phyloP scores from a whole-genome alignment of 2,329 filamentous ascomycete species.

The Pleoardoris graminearum region DNA sequence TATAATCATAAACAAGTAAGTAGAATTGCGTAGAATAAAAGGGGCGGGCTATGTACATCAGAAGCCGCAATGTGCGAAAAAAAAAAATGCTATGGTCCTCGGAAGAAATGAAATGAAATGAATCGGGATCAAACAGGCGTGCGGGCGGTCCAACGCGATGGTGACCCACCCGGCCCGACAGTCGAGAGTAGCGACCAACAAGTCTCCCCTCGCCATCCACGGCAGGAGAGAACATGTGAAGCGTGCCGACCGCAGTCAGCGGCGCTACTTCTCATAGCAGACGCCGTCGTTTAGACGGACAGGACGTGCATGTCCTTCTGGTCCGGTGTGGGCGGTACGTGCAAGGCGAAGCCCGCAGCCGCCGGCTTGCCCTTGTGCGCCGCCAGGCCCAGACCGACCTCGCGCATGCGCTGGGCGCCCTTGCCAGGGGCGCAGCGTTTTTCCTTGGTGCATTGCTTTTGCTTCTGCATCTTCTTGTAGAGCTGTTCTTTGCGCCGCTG shows the following conservation, averaged over 20 bases:
- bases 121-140: too few species aligned
- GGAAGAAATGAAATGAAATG: background rate
- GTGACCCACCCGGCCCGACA: background rate
- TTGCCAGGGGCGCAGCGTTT: slow-evolving; percentile 76
- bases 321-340: slow-evolving; percentile 30
- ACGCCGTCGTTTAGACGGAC: slow-evolving; percentile 39
- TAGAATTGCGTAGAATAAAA: slow-evolving; percentile 10
- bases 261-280: slow-evolving; percentile 36
- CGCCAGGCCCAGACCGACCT: slow-evolving; percentile 86
- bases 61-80: slow-evolving; percentile 1
- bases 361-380: slow-evolving; percentile 64
- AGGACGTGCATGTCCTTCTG: slow-evolving; percentile 50
- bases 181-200: slow-evolving; percentile 47
- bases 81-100: background rate
- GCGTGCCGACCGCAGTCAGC: slow-evolving; percentile 39
- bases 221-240: slow-evolving; percentile 27
- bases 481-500: slow-evolving; percentile 92
- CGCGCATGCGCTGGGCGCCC: slow-evolving; percentile 90
- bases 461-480: slow-evolving; percentile 86
- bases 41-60: slow-evolving; percentile 15
- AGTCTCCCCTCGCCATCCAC: slow-evolving; percentile 17
- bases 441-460: slow-evolving; percentile 75
- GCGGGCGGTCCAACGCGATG: slow-evolving; percentile 6
- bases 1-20: background rate
- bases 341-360: slow-evolving; percentile 29